Evolutionary conservation across 177 flowering plant species (phyloP).

Genomic region (Tripterygium wilfordii): DNA sequence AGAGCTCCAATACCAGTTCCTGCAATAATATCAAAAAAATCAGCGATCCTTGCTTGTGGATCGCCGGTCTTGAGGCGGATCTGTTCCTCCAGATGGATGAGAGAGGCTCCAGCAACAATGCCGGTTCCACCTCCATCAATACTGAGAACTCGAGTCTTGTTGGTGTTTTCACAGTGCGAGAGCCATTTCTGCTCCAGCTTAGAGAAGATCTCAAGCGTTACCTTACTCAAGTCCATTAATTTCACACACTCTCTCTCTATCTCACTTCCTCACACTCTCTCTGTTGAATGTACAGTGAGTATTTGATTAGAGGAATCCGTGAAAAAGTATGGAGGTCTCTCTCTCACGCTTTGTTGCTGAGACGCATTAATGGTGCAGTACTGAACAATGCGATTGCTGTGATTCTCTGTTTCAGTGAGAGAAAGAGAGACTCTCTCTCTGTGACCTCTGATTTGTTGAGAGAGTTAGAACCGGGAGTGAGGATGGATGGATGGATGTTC

Average conservation of each 20-base stretch:
- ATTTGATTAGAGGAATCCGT: too few species aligned
- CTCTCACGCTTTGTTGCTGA: too few species aligned
- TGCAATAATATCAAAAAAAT: constrained; percentile 68
- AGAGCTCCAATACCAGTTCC: constrained; percentile 82
- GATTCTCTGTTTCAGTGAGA: too few species aligned
- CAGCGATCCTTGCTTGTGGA: constrained; percentile 45
- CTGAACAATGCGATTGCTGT: too few species aligned
- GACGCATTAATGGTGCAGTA: too few species aligned
- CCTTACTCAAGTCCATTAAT: constrained; percentile 57
- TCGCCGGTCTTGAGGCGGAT: constrained; percentile 53
- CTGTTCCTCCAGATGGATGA: constrained; percentile 56
- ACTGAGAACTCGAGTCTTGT: constrained; percentile 55
- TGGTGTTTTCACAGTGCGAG: constrained; percentile 36
- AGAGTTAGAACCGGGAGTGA: too few species aligned
- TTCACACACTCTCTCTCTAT: too few species aligned
- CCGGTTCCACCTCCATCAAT: constrained; percentile 70
- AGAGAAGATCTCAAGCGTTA: constrained; percentile 63
- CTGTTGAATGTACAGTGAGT: too few species aligned
- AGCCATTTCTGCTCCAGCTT: constrained; percentile 79
- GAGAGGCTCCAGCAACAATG: constrained; percentile 44
- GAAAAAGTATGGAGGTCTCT: too few species aligned
- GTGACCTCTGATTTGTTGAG: too few species aligned
- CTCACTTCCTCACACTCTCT: not conserved
- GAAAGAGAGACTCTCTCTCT: too few species aligned
- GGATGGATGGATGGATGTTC: too few species aligned